These are phyloP conservation scores for Claviceps sorghi DNA, from an alignment of 2,329 filamentous ascomycete genomes.

Conservation along the genomic window DNA sequence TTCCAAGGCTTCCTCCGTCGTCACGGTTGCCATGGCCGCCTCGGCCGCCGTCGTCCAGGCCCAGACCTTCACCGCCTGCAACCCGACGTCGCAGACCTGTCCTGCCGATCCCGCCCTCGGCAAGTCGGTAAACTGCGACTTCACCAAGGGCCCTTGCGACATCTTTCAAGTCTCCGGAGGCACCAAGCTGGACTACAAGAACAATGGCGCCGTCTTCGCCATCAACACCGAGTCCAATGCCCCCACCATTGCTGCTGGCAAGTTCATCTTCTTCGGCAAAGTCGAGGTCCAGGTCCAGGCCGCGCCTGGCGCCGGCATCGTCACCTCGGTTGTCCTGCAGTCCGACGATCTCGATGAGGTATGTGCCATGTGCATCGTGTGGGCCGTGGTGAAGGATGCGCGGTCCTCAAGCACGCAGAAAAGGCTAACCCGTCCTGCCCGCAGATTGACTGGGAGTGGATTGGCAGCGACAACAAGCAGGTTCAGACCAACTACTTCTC, in stretches of 20 bases:
- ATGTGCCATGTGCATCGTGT: conserved; percentile 22
- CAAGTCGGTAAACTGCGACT: conserved; percentile 47
- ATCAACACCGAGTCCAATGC: conserved; percentile 54
- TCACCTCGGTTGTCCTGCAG: conserved; percentile 80
- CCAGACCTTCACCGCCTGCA: conserved; percentile 42
- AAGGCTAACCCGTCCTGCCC: neutral
- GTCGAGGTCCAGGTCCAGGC: conserved; percentile 68
- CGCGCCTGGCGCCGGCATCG: conserved; percentile 68
- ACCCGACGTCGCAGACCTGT: conserved; percentile 46
- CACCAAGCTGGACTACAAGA: conserved; percentile 33
- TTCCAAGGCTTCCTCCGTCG: conserved; percentile 30
- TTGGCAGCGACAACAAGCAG: conserved; percentile 51
- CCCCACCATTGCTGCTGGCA: conserved; percentile 59
- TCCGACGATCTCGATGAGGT: conserved; percentile 66
- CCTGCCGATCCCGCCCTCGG: conserved; percentile 65
- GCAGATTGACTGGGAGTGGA: conserved; percentile 72
- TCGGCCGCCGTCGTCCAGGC: conserved; percentile 35
- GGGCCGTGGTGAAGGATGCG: too few species aligned
- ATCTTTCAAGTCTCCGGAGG: conserved; percentile 32
- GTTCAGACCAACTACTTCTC: conserved; percentile 77
- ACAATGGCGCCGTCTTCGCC: conserved; percentile 40
- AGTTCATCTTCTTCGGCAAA: conserved; percentile 95
- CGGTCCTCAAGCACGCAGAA: conserved; percentile 61
- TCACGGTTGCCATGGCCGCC: conserved; percentile 34
- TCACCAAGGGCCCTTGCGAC: conserved; percentile 55